phyloP scores from a whole-genome alignment of 225 moss, liverwort and hornwort species.

The Pseudisothecium myosuroides region DNA sequence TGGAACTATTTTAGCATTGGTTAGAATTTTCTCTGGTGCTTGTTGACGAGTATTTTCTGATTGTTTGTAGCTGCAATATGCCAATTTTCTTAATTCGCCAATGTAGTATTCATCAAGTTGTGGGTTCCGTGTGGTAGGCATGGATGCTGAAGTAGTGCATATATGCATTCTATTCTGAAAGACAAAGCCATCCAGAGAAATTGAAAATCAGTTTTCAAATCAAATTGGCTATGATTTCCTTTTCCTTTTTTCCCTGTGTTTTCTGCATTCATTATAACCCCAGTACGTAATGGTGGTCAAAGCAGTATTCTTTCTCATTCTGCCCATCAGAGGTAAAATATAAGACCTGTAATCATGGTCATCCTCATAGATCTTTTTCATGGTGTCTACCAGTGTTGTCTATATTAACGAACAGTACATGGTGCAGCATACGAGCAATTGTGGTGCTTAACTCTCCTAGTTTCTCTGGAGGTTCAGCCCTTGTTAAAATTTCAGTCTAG shows the following conservation, averaged over 20 bases:
- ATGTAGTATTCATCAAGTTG: background rate
- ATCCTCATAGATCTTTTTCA: background rate
- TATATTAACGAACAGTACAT: no score
- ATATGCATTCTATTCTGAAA: background rate
- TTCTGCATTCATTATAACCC: background rate
- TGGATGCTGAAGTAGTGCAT: background rate
- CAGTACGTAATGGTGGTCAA: background rate
- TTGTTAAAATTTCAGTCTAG: no score
- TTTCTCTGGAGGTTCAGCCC: no score
- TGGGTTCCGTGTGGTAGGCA: background rate
- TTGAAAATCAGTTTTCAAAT: background rate
- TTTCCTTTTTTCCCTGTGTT: background rate
- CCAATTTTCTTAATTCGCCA: no score
- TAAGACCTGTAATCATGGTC: background rate
- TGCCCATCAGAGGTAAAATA: background rate
- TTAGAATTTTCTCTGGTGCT: background rate
- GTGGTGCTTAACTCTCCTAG: no score
- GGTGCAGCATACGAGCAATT: no score
- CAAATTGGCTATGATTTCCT: background rate
- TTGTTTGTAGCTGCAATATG: background rate
- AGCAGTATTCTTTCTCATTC: background rate
- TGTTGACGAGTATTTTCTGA: background rate
- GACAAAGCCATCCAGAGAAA: background rate
- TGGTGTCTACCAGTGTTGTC: background rate
- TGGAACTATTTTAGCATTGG: conserved; percentile 84